phyloP scores from a whole-genome alignment of 2,329 filamentous ascomycete species.

The Phyllosticta citriasiana region DNA sequence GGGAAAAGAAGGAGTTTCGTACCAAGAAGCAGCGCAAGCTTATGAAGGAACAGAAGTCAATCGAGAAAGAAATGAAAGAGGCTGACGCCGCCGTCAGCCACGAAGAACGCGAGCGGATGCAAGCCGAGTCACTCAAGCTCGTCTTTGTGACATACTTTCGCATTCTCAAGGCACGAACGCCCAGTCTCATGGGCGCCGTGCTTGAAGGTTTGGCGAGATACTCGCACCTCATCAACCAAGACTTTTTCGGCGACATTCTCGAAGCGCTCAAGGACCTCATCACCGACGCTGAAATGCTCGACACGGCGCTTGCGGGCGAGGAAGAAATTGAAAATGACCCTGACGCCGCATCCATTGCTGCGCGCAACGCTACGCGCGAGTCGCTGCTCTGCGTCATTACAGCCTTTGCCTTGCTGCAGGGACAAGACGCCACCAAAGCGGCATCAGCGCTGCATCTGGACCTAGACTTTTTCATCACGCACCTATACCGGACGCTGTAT shows the following conservation, averaged over 20 bases:
- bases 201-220: constrained; percentile 91
- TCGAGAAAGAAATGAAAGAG: constrained; percentile 88
- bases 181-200: constrained; percentile 90
- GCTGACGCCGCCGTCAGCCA: constrained; percentile 86
- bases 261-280: constrained; percentile 93
- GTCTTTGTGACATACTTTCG: constrained; percentile 95
- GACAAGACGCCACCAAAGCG: constrained; percentile 83
- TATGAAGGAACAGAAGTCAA: constrained; percentile 71
- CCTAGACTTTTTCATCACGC: constrained; percentile 86
- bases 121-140: constrained; percentile 89
- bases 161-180: constrained; percentile 72
- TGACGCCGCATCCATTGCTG: constrained; percentile 30
- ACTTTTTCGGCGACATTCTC: constrained; percentile 94
- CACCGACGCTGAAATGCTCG: constrained; percentile 50
- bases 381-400: constrained; percentile 90
- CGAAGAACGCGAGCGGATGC: constrained; percentile 87
- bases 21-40: constrained; percentile 82
- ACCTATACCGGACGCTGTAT: constrained; percentile 81
- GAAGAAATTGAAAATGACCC: constrained; percentile 36
- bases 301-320: constrained; percentile 32
- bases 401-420: constrained; percentile 89
- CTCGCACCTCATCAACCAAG: constrained; percentile 93
- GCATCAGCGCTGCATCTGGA: constrained; percentile 76
- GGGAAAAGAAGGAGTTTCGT: constrained; percentile 72
- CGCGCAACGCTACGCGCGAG: constrained; percentile 72